A percentile compares a stretch with the other conserved stretches of the same genome.
Conservation (phyloP, 495 filamentous ascomycete species). For the Annulohypoxylon moriforme region DNA sequence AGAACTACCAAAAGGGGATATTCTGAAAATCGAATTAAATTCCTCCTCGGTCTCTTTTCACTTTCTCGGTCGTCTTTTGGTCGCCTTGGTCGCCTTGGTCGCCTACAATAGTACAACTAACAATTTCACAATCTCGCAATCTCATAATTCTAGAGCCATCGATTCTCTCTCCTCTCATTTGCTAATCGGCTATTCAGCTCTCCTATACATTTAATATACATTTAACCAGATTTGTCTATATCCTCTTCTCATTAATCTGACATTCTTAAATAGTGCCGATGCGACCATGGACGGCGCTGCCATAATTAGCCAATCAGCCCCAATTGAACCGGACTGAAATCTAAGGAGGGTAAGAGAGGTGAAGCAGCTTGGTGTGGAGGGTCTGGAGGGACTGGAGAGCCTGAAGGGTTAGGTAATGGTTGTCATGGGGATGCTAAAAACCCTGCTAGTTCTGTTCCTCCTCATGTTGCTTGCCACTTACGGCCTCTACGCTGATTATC, state of each 20-base stretch:
- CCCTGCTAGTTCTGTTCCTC: slow-evolving; percentile 30
- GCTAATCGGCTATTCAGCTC: slow-evolving; percentile 17
- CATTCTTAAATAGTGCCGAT: slow-evolving; percentile 33
- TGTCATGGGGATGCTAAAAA: slow-evolving; percentile 43
- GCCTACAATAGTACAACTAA: too few relatives aligned
- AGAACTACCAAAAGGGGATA: slow-evolving; percentile 5
- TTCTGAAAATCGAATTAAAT: slow-evolving; percentile 30
- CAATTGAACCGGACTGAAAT: slow-evolving; percentile 29
- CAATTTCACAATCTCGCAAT: not conserved
- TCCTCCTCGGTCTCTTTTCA: slow-evolving; percentile 23
- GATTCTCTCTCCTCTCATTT: slow-evolving; percentile 19
- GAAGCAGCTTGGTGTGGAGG: not conserved
- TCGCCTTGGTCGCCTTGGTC: too few relatives aligned
- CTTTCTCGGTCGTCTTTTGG: too few relatives aligned
- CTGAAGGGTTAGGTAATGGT: slow-evolving; percentile 7
- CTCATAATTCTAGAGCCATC: not conserved
- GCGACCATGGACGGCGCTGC: slow-evolving; percentile 27
- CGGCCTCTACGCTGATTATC: slow-evolving; percentile 35
- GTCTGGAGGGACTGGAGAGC: not conserved
- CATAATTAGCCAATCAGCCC: slow-evolving; percentile 39
- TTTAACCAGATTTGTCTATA: slow-evolving; percentile 35
- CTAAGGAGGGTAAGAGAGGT: slow-evolving; percentile 6
- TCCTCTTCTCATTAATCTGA: slow-evolving; percentile 28
- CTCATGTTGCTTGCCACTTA: slow-evolving; percentile 27
- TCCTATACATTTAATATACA: slow-evolving; percentile 36